Evolutionary conservation across 306 rosid genomes (phyloP), one percentile per base, ranked within the genome.

Genomic region (Ochetophila trinervis): DNA sequence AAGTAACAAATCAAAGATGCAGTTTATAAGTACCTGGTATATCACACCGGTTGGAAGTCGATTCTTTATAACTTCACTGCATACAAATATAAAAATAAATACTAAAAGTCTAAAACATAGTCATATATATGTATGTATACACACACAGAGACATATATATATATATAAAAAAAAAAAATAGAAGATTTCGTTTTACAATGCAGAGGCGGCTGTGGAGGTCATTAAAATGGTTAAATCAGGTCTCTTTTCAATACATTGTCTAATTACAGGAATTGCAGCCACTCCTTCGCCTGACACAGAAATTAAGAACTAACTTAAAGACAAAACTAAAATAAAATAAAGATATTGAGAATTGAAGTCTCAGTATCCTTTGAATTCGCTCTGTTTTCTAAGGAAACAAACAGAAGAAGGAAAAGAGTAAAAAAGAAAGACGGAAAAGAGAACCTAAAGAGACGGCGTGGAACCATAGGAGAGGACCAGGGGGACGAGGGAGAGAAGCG

Each of bases 371-470:
- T 3, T 16, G 1, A n/a, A 12, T 49, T 49, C 15, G 20, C n/a
- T 10, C 12, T 4, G 21, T 17, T 62, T 67, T 51, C 78, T 27
- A 47, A 1, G 24, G 5, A 62, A 11, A 68, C 66, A 71, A 66
- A 71, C 58, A 37, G 21, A 13, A 18, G 22, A 21, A 60, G 24
- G 22, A 50, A 8, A 53, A 3, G 5, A 10, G 19, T 14, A 9
- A 6, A 22, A 53, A 17, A 55, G 7, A 56, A 30, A 11, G 12
- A 37, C 1, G 42, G 17, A 58, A 44, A 69, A 11, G n/a, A 5
- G 16, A 68, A 83, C 88, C 92, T 78, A 89, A 70, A 10, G 98
- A 89, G 47, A 92, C 96, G 70, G 98, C 98, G 72, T 92, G 96
- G 75, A 92, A 82, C 96, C 96, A 92, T 37, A 92, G 64, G 36